Conservation (phyloP, 192 early-diverging fungal genomes). For the Coemansia sp. region DNA sequence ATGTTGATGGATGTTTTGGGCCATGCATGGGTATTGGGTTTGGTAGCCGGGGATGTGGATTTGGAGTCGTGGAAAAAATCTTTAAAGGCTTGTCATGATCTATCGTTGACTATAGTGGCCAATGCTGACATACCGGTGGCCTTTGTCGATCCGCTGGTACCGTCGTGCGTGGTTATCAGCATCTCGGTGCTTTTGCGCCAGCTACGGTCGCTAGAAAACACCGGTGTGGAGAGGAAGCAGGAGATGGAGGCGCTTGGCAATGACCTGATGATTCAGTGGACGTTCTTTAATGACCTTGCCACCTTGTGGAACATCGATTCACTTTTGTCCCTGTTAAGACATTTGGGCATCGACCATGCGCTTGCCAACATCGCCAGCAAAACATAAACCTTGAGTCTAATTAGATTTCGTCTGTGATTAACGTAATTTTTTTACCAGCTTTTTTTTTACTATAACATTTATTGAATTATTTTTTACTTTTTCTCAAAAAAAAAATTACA, state of each 20-base stretch:
- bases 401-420: no score
- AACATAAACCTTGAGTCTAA: neutral
- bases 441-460: neutral
- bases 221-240: neutral
- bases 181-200: conserved; percentile 30
- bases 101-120: conserved; percentile 5
- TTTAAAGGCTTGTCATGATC: conserved; percentile 16
- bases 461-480: neutral
- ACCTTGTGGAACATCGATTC: neutral
- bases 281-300: neutral
- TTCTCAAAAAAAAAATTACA: neutral
- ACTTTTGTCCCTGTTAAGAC: neutral
- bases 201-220: conserved; percentile 4
- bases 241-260: neutral
- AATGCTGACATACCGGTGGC: conserved; percentile 32
- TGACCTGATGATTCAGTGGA: neutral
- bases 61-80: conserved; percentile 20
- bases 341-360: conserved; percentile 4
- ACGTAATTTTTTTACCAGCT: no score
- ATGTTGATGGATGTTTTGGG: neutral
- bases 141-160: conserved; percentile 25
- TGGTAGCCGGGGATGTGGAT: conserved; percentile 12
- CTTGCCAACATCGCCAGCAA: neutral
- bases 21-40: neutral
- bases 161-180: conserved; percentile 20